Conservation (phyloP, 1,139 yeast genomes). For the Groenewaldozyma sp. region DNA sequence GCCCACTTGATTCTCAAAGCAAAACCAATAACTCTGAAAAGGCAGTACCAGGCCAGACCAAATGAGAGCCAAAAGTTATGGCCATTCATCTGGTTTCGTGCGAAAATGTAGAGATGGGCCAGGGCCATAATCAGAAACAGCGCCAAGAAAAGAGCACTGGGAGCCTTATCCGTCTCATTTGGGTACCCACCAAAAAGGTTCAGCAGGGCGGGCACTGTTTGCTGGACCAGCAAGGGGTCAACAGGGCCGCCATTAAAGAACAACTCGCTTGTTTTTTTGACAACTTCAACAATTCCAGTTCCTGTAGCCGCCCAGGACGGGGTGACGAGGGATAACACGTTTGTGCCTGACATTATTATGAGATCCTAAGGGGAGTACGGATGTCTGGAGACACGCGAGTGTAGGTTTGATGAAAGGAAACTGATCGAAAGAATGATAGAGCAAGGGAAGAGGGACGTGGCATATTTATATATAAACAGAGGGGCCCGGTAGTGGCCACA, state of each 20-base stretch:
- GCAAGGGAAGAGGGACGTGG: no score
- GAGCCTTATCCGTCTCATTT: conserved; percentile 45
- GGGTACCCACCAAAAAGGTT: conserved; percentile 66
- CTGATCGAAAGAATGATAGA: no score
- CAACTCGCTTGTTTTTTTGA: conserved; percentile 26
- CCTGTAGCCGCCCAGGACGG: conserved; percentile 33
- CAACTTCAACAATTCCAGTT: conserved; percentile 32
- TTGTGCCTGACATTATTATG: conserved; percentile 1
- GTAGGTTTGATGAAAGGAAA: no score
- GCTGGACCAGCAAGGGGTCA: conserved; percentile 28
- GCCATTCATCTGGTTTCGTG: conserved; percentile 46
- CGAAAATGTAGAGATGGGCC: conserved; percentile 43
- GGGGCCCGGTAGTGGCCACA: no score
- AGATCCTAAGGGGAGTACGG: no score
- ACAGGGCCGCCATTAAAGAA: conserved; percentile 10
- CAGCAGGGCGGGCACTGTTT: conserved; percentile 34
- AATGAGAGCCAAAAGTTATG: conserved; percentile 55
- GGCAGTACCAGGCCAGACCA: conserved; percentile 46
- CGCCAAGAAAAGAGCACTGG: conserved; percentile 50
- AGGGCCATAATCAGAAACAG: conserved; percentile 42
- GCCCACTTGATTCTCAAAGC: conserved; percentile 55
- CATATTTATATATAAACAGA: no score
- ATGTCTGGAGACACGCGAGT: neutral
- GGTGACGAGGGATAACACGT: conserved; percentile 8
- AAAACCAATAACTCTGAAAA: conserved; percentile 51